phyloP scores from a whole-genome alignment of 768 basidiomycete species.

The Boletus vermiculosoides region DNA sequence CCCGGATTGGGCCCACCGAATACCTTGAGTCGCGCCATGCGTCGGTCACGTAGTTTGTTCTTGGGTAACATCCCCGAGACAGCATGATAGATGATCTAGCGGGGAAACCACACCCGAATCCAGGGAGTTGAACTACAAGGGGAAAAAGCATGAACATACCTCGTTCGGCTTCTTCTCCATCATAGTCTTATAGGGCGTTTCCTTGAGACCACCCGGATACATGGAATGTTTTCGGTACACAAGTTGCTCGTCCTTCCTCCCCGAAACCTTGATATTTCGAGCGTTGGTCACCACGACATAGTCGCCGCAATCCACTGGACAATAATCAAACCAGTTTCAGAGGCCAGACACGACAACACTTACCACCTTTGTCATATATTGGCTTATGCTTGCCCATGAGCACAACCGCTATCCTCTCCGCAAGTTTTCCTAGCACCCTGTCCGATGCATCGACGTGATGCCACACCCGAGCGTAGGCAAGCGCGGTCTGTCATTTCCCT shows the following conservation, averaged over 20 bases:
- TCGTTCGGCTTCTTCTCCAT: constrained; percentile 85
- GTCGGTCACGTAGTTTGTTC: constrained; percentile 88
- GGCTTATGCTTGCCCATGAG: constrained; percentile 99
- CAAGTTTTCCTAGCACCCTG: constrained; percentile 91
- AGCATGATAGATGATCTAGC: constrained; percentile 89
- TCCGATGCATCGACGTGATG: constrained; percentile 91
- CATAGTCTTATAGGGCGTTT: constrained; percentile 83
- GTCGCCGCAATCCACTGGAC: constrained; percentile 93
- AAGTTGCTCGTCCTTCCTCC: constrained; percentile 84
- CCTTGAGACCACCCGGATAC: constrained; percentile 91
- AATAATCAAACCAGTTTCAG: not conserved
- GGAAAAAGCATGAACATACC: constrained; percentile 45
- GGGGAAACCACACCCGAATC: not conserved
- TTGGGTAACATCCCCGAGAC: constrained; percentile 99
- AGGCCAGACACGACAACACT: constrained; percentile 23
- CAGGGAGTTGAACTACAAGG: not conserved
- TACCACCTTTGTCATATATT: constrained; percentile 89
- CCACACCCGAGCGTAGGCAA: constrained; percentile 95
- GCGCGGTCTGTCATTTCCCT: constrained; percentile 66
- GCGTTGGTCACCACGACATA: constrained; percentile 96
- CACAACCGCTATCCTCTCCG: constrained; percentile 89
- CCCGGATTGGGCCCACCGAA: constrained; percentile 81
- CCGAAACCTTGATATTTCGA: constrained; percentile 78
- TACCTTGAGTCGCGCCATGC: constrained; percentile 85
- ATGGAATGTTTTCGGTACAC: constrained; percentile 88